Conservation (phyloP, 495 filamentous ascomycete genomes). For the Daldinia grandis region DNA sequence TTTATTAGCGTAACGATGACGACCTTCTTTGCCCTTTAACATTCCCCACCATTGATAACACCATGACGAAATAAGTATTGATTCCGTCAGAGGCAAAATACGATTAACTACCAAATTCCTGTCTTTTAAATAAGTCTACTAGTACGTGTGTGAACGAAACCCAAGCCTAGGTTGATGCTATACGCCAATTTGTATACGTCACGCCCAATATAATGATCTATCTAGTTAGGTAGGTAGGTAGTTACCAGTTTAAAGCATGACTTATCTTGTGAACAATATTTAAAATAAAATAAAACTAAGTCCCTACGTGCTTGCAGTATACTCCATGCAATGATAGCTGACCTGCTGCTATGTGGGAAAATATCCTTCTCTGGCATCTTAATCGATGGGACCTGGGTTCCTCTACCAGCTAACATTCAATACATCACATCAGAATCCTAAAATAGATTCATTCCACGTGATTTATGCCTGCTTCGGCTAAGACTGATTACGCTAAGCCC, state of each 20-base stretch:
- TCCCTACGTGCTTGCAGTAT: neutral
- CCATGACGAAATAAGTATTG: constrained; percentile 26
- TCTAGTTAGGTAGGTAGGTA: no score
- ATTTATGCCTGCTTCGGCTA: constrained; percentile 27
- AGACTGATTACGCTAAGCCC: constrained; percentile 36
- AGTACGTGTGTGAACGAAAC: neutral
- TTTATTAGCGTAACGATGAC: constrained; percentile 36
- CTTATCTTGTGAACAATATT: constrained; percentile 2
- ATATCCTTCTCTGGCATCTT: neutral
- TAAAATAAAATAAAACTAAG: no score
- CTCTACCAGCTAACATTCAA: constrained; percentile 3
- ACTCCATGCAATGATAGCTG: constrained; percentile 10
- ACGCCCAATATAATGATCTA: neutral
- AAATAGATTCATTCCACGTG: constrained; percentile 38
- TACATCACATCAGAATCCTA: constrained; percentile 16
- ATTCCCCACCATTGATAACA: constrained; percentile 32
- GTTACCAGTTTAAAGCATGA: constrained; percentile 27
- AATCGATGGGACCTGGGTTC: constrained; percentile 1
- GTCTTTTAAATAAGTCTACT: no score
- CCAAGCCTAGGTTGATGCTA: neutral
- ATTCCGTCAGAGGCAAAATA: constrained; percentile 32
- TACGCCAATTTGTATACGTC: constrained; percentile 27
- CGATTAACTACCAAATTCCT: neutral
- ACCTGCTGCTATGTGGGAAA: neutral
- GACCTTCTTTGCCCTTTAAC: constrained; percentile 12